These are phyloP conservation scores for Beauveria brongniartii DNA, from an alignment of 2,329 filamentous ascomycete genomes.

Conservation along the genomic window DNA sequence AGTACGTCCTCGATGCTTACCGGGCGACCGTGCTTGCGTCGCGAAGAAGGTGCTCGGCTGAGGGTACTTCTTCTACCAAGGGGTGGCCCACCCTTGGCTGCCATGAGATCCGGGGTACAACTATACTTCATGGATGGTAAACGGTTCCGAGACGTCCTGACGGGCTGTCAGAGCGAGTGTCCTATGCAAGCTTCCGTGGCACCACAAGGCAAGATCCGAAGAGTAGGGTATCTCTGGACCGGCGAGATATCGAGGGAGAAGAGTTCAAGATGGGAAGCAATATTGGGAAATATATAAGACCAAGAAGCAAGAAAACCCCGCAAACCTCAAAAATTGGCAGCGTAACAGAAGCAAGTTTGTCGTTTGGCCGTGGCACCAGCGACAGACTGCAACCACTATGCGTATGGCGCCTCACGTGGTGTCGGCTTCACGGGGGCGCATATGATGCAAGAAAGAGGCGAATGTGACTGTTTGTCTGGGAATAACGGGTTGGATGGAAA, in stretches of 20 bases:
- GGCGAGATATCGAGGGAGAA: not conserved
- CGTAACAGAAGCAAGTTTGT: not conserved
- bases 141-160: not conserved
- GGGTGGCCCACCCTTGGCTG: not conserved
- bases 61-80: constrained; percentile 4
- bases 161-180: not conserved
- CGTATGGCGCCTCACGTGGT: constrained; percentile 3
- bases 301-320: not conserved
- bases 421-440: constrained; percentile 1
- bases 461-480: not conserved
- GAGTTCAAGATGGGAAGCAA: not conserved
- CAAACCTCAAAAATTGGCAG: not conserved
- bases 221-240: not conserved
- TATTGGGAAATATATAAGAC: not conserved
- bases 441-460: not conserved
- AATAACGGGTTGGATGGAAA: not conserved
- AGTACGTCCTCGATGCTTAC: constrained; percentile 6
- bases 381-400: constrained; percentile 1
- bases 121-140: not conserved
- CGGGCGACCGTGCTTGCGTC: not conserved
- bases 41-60: constrained; percentile 7
- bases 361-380: not conserved
- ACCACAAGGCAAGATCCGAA: not conserved
- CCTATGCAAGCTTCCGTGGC: not conserved
- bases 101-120: not conserved